phyloP scores from a whole-genome alignment of 257 asterid genomes.

The Solanum gracilifrons region DNA sequence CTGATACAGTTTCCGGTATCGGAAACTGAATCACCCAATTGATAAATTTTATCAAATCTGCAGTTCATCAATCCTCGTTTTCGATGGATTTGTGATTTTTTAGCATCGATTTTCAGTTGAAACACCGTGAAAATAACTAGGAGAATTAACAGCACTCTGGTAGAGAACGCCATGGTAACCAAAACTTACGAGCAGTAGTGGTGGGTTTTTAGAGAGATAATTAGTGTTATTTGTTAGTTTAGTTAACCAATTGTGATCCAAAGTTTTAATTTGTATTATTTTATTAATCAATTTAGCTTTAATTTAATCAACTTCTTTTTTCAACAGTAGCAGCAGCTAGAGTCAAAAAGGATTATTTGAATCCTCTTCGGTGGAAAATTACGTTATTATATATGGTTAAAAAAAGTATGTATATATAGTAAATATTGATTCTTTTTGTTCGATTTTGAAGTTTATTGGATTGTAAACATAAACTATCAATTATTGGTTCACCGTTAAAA shows the following conservation, averaged over 20 bases:
- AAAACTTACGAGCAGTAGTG: not conserved
- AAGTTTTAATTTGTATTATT: not conserved
- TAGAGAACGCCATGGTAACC: not conserved
- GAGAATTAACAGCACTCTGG: not conserved
- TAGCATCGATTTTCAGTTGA: not conserved
- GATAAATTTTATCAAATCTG: constrained; percentile 6
- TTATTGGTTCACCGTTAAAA: too few relatives aligned
- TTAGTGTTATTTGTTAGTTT: not conserved
- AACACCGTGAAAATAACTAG: not conserved
- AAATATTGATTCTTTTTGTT: too few relatives aligned
- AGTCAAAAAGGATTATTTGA: too few relatives aligned
- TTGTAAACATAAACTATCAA: too few relatives aligned
- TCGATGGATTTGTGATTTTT: not conserved
- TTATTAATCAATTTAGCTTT: not conserved
- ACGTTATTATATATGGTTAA: too few relatives aligned
- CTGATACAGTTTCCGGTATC: constrained; percentile 15
- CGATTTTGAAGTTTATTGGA: too few relatives aligned
- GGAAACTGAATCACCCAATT: constrained; percentile 12
- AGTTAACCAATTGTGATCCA: not conserved
- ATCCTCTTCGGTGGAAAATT: not conserved
- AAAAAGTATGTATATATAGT: too few relatives aligned
- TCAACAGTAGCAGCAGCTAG: too few relatives aligned
- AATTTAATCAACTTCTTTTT: not conserved
- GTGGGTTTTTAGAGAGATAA: not conserved
- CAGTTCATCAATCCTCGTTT: not conserved